phyloP scores from a whole-genome alignment of 1,284 basidiomycete genomes.

The Ganoderma sinense region DNA sequence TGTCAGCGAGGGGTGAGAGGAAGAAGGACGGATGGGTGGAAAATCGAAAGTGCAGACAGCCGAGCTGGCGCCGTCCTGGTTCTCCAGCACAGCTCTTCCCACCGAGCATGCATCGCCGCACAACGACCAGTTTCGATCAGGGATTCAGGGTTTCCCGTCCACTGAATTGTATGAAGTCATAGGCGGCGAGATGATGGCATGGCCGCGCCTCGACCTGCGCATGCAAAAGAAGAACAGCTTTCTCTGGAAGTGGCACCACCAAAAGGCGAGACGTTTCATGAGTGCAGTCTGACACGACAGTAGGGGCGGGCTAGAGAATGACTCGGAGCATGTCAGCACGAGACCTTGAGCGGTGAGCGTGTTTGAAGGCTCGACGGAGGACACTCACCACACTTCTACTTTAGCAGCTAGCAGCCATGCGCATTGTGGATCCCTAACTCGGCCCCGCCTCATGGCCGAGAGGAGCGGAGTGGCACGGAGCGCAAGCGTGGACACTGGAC shows the following conservation, averaged over 20 bases:
- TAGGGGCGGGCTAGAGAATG: background rate
- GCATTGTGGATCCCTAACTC: constrained; percentile 12
- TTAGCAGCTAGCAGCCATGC: constrained; percentile 9
- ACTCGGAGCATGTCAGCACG: constrained; percentile 8
- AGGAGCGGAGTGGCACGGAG: constrained; percentile 6
- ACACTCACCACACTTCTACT: constrained; percentile 5
- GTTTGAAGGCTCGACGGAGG: constrained; percentile 11
- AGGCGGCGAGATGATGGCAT: background rate
- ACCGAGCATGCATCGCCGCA: background rate
- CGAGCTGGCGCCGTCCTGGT: background rate
- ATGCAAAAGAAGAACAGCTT: background rate
- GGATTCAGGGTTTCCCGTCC: background rate
- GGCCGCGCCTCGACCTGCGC: background rate
- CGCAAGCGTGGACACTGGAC: constrained; percentile 2
- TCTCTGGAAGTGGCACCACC: background rate
- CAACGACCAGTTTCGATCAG: constrained; percentile 2
- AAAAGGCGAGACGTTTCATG: constrained; percentile 1
- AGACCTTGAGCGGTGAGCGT: background rate
- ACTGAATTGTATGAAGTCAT: constrained; percentile 6
- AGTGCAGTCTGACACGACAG: constrained; percentile 9
- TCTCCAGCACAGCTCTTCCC: constrained; percentile 1
- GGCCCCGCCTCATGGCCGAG: constrained; percentile 15
- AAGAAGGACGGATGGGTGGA: background rate
- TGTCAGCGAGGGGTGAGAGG: background rate
- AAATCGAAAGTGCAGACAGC: background rate